Conservation (phyloP, 345 rosid species). For the Cardamine occulta region DNA sequence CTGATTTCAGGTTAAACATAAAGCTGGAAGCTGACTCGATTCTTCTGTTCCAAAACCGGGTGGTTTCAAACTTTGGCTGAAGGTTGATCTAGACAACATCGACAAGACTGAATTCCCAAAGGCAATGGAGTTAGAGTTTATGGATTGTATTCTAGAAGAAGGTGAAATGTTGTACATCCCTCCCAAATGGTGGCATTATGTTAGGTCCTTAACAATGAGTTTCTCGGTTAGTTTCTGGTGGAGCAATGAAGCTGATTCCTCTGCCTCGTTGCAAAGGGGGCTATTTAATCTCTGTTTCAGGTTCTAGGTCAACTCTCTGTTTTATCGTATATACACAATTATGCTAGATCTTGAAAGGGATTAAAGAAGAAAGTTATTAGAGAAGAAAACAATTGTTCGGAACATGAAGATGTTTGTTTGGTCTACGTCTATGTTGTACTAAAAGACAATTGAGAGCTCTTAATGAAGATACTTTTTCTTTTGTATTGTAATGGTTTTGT, state of each 20-base stretch:
- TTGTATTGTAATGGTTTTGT: slow-evolving; percentile 20
- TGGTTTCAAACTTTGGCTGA: slow-evolving; percentile 38
- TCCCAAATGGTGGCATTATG: slow-evolving; percentile 99
- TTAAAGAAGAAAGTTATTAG: slow-evolving; percentile 9
- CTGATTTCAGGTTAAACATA: neutral
- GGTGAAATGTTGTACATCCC: slow-evolving; percentile 99
- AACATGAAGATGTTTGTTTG: slow-evolving; percentile 34
- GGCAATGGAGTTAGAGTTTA: slow-evolving; percentile 65
- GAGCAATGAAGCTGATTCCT: slow-evolving; percentile 52
- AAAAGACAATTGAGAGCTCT: slow-evolving; percentile 29
- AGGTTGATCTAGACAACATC: slow-evolving; percentile 93
- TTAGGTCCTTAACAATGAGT: slow-evolving; percentile 79
- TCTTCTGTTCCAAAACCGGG: slow-evolving; percentile 14
- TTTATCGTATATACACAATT: slow-evolving; percentile 2
- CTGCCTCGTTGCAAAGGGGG: slow-evolving; percentile 32
- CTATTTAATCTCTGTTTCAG: slow-evolving; percentile 15
- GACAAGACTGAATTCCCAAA: slow-evolving; percentile 64
- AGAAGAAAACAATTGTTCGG: slow-evolving; percentile 24
- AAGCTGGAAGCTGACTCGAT: neutral
- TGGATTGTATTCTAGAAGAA: slow-evolving; percentile 89
- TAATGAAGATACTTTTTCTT: slow-evolving; percentile 1
- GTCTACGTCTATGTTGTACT: slow-evolving; percentile 20
- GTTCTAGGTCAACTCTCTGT: slow-evolving; percentile 13
- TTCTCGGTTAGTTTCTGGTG: slow-evolving; percentile 97
- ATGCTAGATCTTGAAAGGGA: neutral